phyloP scores from a whole-genome alignment of 1,139 yeast genomes.

The Trichomonascaceae sp. region DNA sequence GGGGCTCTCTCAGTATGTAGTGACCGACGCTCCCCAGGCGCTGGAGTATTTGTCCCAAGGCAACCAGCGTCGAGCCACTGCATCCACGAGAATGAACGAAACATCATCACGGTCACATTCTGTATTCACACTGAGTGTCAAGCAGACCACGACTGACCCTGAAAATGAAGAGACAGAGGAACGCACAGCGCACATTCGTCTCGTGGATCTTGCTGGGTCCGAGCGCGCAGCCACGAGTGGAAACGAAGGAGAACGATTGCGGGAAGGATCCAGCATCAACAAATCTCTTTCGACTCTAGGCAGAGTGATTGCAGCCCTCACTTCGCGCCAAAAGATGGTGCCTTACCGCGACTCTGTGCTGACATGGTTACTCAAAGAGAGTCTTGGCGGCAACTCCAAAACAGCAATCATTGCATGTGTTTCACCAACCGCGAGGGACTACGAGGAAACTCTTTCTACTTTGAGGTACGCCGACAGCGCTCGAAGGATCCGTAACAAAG shows the following conservation, averaged over 20 bases:
- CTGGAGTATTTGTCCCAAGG: constrained; percentile 34
- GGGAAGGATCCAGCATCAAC: constrained; percentile 66
- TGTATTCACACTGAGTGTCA: constrained; percentile 47
- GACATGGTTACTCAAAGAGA: constrained; percentile 62
- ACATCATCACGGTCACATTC: constrained; percentile 71
- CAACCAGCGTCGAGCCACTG: constrained; percentile 44
- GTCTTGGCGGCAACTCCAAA: constrained; percentile 61
- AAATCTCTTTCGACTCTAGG: constrained; percentile 67
- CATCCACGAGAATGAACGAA: constrained; percentile 56
- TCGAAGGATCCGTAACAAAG: constrained; percentile 51
- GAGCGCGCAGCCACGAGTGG: constrained; percentile 57
- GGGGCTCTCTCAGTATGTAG: constrained; percentile 36
- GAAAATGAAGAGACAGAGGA: constrained; percentile 38
- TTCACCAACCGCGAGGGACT: constrained; percentile 62
- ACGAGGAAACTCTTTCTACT: constrained; percentile 63
- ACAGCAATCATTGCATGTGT: constrained; percentile 68
- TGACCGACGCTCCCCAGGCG: constrained; percentile 35
- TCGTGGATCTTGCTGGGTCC: constrained; percentile 76
- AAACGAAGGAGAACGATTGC: constrained; percentile 48
- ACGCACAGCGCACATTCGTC: constrained; percentile 48
- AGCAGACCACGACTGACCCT: constrained; percentile 38
- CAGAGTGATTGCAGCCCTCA: constrained; percentile 49
- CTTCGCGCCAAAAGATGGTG: constrained; percentile 26
- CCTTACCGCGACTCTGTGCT: constrained; percentile 65
- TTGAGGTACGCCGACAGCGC: constrained; percentile 66